Percentiles rank a stretch among this genome's conserved stretches.
Evolutionary conservation across 2,329 filamentous ascomycete species (phyloP).

Genomic region (Colletotrichum shisoi): DNA sequence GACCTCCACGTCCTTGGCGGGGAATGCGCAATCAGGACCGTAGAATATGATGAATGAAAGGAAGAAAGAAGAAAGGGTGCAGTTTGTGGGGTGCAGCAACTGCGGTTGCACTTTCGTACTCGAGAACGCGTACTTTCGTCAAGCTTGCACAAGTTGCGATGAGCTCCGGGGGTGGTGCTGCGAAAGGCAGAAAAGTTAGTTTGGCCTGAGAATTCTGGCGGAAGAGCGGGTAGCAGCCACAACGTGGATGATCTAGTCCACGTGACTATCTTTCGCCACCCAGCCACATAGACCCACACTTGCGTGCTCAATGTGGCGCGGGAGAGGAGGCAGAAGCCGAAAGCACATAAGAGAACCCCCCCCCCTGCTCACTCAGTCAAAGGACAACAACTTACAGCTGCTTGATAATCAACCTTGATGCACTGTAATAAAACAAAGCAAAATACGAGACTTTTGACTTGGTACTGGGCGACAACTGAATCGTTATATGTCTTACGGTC

Average conservation of each 20-base stretch:
- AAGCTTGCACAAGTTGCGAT: constrained; percentile 23
- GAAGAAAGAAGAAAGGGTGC: constrained; percentile 9
- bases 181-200: constrained; percentile 32
- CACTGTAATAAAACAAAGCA: not conserved
- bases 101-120: constrained; percentile 32
- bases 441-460: not conserved
- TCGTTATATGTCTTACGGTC: constrained; percentile 12
- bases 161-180: constrained; percentile 28
- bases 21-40: constrained; percentile 8
- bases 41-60: constrained; percentile 7
- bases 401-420: not conserved
- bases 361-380: constrained; percentile 6
- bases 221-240: constrained; percentile 30
- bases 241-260: constrained; percentile 10
- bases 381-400: constrained; percentile 1
- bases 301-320: constrained; percentile 14
- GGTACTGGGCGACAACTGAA: constrained; percentile 10
- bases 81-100: constrained; percentile 17
- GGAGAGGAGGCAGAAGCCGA: constrained; percentile 11
- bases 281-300: constrained; percentile 20
- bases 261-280: constrained; percentile 30
- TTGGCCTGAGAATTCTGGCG: constrained; percentile 36
- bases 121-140: constrained; percentile 30
- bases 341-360: constrained; percentile 28
- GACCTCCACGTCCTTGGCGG: constrained; percentile 9